Percentiles rank a stretch among this genome's conserved stretches.
Evolutionary conservation across 192 early-diverging fungal genomes (phyloP).

Genomic region (Neocallimastix lanati): DNA sequence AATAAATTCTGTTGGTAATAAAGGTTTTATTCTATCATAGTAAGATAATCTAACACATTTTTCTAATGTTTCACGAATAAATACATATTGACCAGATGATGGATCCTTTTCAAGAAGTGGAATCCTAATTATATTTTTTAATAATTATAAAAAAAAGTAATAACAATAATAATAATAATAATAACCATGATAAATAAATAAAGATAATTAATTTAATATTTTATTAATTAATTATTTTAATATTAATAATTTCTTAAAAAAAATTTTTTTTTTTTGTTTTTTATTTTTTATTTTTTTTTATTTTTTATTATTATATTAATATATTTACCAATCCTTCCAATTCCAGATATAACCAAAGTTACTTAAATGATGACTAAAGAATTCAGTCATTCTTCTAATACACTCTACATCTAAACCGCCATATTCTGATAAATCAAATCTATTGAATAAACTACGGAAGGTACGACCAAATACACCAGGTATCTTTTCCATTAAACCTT

Average conservation of each 20-base stretch:
- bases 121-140: slow-evolving; percentile 26
- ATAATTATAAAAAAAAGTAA: too few species aligned
- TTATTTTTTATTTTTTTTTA: too few species aligned
- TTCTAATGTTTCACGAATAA: slow-evolving; percentile 72
- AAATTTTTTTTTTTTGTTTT: too few species aligned
- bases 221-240: too few species aligned
- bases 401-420: slow-evolving; percentile 68
- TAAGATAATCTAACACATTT: slow-evolving; percentile 74
- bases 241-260: too few species aligned
- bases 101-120: slow-evolving; percentile 22
- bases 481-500: slow-evolving; percentile 22
- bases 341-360: slow-evolving; percentile 84
- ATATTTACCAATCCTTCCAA: slow-evolving; percentile 58
- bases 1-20: slow-evolving; percentile 45
- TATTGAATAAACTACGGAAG: slow-evolving; percentile 37
- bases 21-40: slow-evolving; percentile 66
- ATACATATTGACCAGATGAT: slow-evolving; percentile 39
- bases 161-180: too few species aligned
- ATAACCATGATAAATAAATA: too few species aligned
- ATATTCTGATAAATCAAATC: slow-evolving; percentile 19
- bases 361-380: slow-evolving; percentile 81
- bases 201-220: too few species aligned
- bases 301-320: not conserved
- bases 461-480: slow-evolving; percentile 48
- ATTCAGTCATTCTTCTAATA: slow-evolving; percentile 61